phyloP scores from a whole-genome alignment of 1,139 yeast species.

The Pichia norvegensis region DNA sequence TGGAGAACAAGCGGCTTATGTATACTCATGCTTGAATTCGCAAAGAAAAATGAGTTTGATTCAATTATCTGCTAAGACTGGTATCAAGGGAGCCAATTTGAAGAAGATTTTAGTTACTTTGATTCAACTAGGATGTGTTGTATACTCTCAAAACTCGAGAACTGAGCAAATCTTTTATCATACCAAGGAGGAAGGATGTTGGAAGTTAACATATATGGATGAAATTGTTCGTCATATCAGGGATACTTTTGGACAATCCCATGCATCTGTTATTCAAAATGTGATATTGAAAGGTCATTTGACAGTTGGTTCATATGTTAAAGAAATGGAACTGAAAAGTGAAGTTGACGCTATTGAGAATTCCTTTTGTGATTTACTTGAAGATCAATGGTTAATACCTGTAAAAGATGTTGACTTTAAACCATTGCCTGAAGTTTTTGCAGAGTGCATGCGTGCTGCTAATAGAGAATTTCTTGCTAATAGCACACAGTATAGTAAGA shows the following conservation, averaged over 20 bases:
- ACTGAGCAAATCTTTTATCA: conserved; percentile 39
- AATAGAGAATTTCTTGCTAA: conserved; percentile 10
- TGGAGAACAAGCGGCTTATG: conserved; percentile 57
- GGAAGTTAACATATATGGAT: conserved; percentile 65
- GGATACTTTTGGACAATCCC: conserved; percentile 33
- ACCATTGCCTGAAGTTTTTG: conserved; percentile 15
- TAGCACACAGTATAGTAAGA: conserved; percentile 5
- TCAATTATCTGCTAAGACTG: conserved; percentile 28
- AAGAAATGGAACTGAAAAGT: conserved; percentile 17
- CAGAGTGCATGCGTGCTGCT: conserved; percentile 12
- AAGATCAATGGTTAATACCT: conserved; percentile 56
- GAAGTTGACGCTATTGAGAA: conserved; percentile 27
- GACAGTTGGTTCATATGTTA: conserved; percentile 51
- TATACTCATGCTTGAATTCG: conserved; percentile 48
- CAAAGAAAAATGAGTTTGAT: conserved; percentile 49
- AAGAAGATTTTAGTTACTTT: conserved; percentile 56
- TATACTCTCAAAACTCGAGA: conserved; percentile 26
- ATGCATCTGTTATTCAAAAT: conserved; percentile 69
- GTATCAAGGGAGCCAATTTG: conserved; percentile 30
- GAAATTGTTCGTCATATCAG: conserved; percentile 55
- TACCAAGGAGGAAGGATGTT: conserved; percentile 57
- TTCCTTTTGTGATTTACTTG: conserved; percentile 33
- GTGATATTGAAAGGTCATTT: conserved; percentile 58
- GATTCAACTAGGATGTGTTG: conserved; percentile 58
- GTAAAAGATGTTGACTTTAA: conserved; percentile 34